These are phyloP conservation scores for Apiospora pterosperma DNA, from an alignment of 2,329 filamentous ascomycete species.

Conservation along the genomic window DNA sequence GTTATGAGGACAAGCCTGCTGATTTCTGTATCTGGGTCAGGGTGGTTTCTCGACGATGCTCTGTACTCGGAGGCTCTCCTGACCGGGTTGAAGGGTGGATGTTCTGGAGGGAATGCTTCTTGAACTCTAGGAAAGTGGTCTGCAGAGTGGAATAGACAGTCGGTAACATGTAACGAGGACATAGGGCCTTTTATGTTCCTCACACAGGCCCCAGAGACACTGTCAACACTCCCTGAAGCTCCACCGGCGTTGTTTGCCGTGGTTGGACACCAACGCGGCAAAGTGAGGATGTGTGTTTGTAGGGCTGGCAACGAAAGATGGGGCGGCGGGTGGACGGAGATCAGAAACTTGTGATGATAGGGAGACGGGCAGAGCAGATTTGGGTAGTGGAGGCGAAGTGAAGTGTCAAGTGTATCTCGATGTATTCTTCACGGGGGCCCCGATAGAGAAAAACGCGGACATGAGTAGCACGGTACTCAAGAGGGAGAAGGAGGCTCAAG, in stretches of 20 bases:
- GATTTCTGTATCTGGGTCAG: neutral
- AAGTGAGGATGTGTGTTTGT: conserved; percentile 8
- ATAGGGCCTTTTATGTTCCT: conserved; percentile 11
- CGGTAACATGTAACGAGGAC: conserved; percentile 8
- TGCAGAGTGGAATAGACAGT: conserved; percentile 2
- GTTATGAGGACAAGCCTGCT: neutral
- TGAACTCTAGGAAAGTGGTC: neutral
- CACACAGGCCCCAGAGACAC: neutral
- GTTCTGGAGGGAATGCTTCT: neutral
- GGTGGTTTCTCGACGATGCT: neutral
- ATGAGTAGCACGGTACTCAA: neutral
- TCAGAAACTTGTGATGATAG: neutral
- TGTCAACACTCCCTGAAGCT: conserved; percentile 4
- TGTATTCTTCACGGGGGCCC: neutral
- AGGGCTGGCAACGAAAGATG: conserved; percentile 5
- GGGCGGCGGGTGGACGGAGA: conserved; percentile 4
- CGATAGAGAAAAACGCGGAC: neutral
- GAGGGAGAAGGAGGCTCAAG: neutral
- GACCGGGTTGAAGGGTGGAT: neutral
- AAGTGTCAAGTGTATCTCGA: neutral
- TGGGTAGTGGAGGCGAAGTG: neutral
- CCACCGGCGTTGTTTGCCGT: conserved; percentile 9
- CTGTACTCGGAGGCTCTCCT: neutral
- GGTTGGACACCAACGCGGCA: neutral
- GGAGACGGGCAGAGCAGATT: neutral